Percentiles rank a stretch among this genome's conserved stretches.
These are phyloP conservation scores for Aureobasidium sp. DNA, from an alignment of 2,329 filamentous ascomycete species.

Conservation along the genomic window DNA sequence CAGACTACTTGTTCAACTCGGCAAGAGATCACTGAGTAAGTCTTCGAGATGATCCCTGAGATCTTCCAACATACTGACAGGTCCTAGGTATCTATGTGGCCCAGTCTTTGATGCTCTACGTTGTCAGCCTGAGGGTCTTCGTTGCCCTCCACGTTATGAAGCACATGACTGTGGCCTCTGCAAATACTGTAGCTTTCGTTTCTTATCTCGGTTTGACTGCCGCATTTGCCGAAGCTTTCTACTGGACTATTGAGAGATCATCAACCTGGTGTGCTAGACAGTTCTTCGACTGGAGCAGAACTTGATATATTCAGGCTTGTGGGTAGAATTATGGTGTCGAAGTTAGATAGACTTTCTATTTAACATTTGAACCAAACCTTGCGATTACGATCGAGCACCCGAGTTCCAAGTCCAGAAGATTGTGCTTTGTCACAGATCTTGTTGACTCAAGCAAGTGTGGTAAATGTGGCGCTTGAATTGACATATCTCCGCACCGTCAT, in stretches of 20 bases:
- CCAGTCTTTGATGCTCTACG: background rate
- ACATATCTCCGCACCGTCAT: background rate
- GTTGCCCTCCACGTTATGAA: background rate
- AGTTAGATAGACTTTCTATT: too few relatives aligned
- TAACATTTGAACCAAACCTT: too few relatives aligned
- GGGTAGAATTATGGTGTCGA: background rate
- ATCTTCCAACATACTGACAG: background rate
- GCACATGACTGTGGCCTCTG: background rate
- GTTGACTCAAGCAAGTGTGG: too few relatives aligned
- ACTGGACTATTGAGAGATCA: background rate
- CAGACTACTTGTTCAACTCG: constrained; percentile 18
- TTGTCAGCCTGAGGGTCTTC: background rate
- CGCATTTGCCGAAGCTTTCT: background rate
- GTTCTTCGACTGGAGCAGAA: background rate
- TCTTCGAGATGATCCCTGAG: background rate
- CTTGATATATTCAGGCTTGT: background rate
- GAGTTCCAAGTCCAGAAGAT: background rate
- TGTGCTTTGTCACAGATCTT: too few relatives aligned
- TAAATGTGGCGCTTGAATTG: too few relatives aligned
- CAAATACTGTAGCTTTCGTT: background rate
- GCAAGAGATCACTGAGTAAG: constrained; percentile 24
- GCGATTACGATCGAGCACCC: too few relatives aligned
- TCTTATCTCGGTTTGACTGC: background rate
- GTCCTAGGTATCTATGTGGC: background rate
- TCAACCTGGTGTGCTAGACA: background rate